Conservation (phyloP, 257 asterid genomes). For the Salvia splendens region DNA sequence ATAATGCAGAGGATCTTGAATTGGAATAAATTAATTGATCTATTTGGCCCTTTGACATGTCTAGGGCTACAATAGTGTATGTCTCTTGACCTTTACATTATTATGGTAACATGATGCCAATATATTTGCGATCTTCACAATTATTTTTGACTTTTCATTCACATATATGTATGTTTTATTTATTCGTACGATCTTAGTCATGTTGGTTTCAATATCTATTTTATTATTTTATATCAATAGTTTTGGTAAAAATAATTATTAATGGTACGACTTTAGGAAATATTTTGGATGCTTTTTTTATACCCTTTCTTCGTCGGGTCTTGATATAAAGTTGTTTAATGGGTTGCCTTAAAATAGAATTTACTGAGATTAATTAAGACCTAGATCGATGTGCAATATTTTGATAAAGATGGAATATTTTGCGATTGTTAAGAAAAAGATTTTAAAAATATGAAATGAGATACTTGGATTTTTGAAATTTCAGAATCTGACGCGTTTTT, state of each 20-base stretch:
- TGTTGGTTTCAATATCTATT: neutral
- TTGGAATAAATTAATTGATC: slow-evolving; percentile 17
- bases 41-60: slow-evolving; percentile 35
- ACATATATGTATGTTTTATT: neutral
- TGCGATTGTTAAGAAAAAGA: neutral
- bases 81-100: slow-evolving; percentile 27
- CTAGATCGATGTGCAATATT: too few relatives aligned
- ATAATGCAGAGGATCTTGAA: slow-evolving; percentile 27
- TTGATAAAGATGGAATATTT: too few relatives aligned
- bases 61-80: slow-evolving; percentile 26
- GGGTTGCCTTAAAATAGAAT: slow-evolving; percentile 16
- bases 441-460: neutral
- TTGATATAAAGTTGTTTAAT: neutral
- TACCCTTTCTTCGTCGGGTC: neutral
- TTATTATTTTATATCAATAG: neutral
- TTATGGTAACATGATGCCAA: slow-evolving; percentile 16
- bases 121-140: slow-evolving; percentile 8
- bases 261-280: neutral
- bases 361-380: neutral
- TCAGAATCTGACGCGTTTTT: neutral
- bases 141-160: slow-evolving; percentile 10
- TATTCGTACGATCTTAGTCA: neutral
- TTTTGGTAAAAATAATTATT: neutral
- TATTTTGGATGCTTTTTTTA: neutral
- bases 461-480: neutral